Conservation (phyloP, 805 yeast genomes). For the Metschnikowia gruessii region DNA sequence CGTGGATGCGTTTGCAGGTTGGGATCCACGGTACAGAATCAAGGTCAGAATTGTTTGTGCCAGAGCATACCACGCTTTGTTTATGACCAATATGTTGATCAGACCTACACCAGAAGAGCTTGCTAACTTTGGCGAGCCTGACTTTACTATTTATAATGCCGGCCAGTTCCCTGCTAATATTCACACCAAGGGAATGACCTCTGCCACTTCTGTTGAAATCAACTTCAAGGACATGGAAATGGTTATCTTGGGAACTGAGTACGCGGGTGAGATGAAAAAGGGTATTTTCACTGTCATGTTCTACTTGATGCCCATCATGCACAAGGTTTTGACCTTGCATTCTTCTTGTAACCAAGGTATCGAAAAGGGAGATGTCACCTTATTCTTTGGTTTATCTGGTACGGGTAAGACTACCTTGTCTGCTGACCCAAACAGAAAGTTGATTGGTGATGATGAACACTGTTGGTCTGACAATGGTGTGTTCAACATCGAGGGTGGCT, state of each 20-base stretch:
- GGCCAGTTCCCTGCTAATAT: slow-evolving; percentile 98
- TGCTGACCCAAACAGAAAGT: slow-evolving; percentile 90
- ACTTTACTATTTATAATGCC: slow-evolving; percentile 96
- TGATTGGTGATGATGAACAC: slow-evolving; percentile 99
- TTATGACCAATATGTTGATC: slow-evolving; percentile 97
- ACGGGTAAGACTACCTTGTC: slow-evolving; percentile 97
- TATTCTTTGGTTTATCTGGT: slow-evolving; percentile 96
- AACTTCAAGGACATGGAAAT: slow-evolving; percentile 97
- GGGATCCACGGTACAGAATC: slow-evolving; percentile 98
- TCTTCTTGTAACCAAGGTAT: slow-evolving; percentile 93
- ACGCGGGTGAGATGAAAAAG: slow-evolving; percentile 99
- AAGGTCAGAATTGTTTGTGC: slow-evolving; percentile 96
- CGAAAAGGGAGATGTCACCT: slow-evolving; percentile 78
- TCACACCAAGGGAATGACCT: slow-evolving; percentile 96
- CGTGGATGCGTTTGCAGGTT: slow-evolving; percentile 96
- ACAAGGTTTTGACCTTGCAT: slow-evolving; percentile 88
- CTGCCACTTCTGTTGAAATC: slow-evolving; percentile 91
- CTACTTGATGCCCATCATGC: slow-evolving; percentile 94
- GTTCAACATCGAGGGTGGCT: slow-evolving; percentile 98
- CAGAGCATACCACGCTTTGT: slow-evolving; percentile 96
- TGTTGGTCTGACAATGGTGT: slow-evolving; percentile 99
- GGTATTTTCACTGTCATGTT: slow-evolving; percentile 99
- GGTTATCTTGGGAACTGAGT: slow-evolving; percentile 98
- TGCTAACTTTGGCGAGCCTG: slow-evolving; percentile 91
- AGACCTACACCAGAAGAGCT: slow-evolving; percentile 91